These are phyloP conservation scores for Malus hybrid DNA, from an alignment of 331 rosid species.

Conservation along the genomic window DNA sequence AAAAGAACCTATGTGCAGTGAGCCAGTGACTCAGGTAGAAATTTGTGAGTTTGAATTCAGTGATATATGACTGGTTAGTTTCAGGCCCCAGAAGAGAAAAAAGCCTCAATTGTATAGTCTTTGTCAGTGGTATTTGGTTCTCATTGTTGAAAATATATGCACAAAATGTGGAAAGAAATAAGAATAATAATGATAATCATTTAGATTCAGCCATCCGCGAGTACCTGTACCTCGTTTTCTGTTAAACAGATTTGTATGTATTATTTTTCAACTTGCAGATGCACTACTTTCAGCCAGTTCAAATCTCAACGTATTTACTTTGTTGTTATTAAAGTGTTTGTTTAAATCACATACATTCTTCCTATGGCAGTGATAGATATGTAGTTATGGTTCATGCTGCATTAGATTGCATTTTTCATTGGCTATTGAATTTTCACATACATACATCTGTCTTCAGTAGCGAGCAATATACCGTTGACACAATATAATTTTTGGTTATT, in stretches of 20 bases:
- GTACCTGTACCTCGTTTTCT: background rate
- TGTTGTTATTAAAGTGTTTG: background rate
- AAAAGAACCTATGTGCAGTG: background rate
- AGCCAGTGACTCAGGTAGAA: background rate
- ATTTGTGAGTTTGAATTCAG: background rate
- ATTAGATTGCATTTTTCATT: background rate
- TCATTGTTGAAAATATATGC: background rate
- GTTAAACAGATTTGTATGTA: background rate
- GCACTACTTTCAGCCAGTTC: background rate
- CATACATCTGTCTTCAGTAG: background rate
- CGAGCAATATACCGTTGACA: background rate
- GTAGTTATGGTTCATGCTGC: background rate
- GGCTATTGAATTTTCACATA: background rate
- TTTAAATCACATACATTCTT: background rate
- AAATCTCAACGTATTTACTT: background rate
- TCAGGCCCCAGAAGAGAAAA: background rate
- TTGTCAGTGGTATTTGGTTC: background rate
- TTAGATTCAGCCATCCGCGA: background rate
- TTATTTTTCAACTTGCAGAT: background rate
- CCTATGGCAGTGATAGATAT: background rate
- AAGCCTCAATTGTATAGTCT: background rate
- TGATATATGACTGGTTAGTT: background rate
- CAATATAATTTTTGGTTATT: background rate
- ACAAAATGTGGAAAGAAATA: background rate
- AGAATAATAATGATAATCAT: background rate